Evolutionary conservation across 129 eudicot species (phyloP).

Genomic region (carrot (Daucus carota)): DNA sequence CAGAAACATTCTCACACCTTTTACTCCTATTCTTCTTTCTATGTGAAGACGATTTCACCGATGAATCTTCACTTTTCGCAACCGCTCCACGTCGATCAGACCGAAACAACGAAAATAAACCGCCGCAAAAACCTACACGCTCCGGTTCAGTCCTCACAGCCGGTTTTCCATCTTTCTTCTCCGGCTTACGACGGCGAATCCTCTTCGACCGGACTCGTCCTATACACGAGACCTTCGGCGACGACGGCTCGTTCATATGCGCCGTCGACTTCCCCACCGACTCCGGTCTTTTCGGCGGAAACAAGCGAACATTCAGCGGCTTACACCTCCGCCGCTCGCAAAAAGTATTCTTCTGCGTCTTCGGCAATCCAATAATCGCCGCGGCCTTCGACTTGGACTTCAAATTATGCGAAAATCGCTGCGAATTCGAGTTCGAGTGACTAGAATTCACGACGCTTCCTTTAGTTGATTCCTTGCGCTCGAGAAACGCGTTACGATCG

Average conservation of each 20-base stretch:
- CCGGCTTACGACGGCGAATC: background rate
- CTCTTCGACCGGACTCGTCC: conserved; percentile 31
- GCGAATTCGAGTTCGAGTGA: background rate
- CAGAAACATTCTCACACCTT: conserved; percentile 6
- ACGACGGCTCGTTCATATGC: conserved; percentile 26
- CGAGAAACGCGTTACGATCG: conserved; percentile 60
- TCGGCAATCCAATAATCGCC: conserved; percentile 17
- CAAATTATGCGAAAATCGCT: background rate
- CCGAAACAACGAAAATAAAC: conserved; percentile 38
- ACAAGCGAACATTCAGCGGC: conserved; percentile 7
- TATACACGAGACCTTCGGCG: conserved; percentile 36
- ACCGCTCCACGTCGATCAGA: conserved; percentile 19
- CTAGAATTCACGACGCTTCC: conserved; percentile 22
- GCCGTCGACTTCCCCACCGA: conserved; percentile 19
- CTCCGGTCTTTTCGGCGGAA: conserved; percentile 27
- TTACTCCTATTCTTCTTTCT: conserved; percentile 21
- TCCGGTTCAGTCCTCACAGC: conserved; percentile 11
- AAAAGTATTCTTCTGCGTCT: conserved; percentile 6
- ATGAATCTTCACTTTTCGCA: conserved; percentile 10
- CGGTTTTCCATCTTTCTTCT: conserved; percentile 1
- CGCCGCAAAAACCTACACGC: conserved; percentile 27
- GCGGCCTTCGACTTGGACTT: conserved; percentile 9
- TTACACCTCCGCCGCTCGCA: conserved; percentile 4
- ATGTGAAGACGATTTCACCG: conserved; percentile 21
- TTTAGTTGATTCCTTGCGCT: conserved; percentile 61